Percentiles rank a stretch among this genome's conserved stretches.
Conservation (phyloP, 192 early-diverging fungal species). For the Podila clonocystis region DNA sequence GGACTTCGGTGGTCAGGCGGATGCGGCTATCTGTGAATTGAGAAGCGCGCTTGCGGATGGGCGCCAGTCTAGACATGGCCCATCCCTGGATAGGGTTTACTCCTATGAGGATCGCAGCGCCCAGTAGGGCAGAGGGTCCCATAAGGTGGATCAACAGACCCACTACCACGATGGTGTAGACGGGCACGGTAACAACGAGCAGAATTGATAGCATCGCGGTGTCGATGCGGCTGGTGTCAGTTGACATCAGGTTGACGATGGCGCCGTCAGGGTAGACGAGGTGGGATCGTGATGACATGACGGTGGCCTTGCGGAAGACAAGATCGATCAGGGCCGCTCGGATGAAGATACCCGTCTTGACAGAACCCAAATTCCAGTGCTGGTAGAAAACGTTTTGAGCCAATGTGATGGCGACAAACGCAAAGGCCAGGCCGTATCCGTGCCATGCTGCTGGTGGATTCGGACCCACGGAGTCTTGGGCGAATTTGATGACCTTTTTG, state of each 20-base stretch:
- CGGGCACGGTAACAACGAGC: slow-evolving; percentile 19
- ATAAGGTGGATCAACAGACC: slow-evolving; percentile 36
- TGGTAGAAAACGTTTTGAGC: slow-evolving; percentile 32
- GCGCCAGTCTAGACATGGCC: slow-evolving; percentile 34
- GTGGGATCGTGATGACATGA: slow-evolving; percentile 25
- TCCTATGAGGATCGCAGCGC: slow-evolving; percentile 25
- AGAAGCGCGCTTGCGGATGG: slow-evolving; percentile 31
- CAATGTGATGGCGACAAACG: slow-evolving; percentile 14
- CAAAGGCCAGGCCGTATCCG: slow-evolving; percentile 36
- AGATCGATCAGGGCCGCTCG: slow-evolving; percentile 38
- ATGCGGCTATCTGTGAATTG: slow-evolving; percentile 63
- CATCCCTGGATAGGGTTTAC: slow-evolving; percentile 37
- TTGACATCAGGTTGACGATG: slow-evolving; percentile 62
- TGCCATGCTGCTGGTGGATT: slow-evolving; percentile 33
- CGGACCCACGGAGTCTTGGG: slow-evolving; percentile 2
- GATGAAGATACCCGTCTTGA: slow-evolving; percentile 48
- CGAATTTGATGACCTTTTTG: slow-evolving; percentile 31
- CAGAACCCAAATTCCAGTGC: slow-evolving; percentile 45
- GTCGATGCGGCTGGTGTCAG: slow-evolving; percentile 47
- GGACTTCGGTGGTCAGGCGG: slow-evolving; percentile 60
- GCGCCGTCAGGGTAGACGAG: slow-evolving; percentile 44
- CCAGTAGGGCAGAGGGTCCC: slow-evolving; percentile 37
- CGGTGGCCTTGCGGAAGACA: slow-evolving; percentile 45
- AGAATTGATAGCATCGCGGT: slow-evolving; percentile 31
- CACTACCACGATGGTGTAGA: slow-evolving; percentile 14